A percentile compares a stretch with the other conserved stretches of the same genome.
Evolutionary conservation across 2,329 filamentous ascomycete species (phyloP).

Genomic region (Bimuria novae-zelandiae): DNA sequence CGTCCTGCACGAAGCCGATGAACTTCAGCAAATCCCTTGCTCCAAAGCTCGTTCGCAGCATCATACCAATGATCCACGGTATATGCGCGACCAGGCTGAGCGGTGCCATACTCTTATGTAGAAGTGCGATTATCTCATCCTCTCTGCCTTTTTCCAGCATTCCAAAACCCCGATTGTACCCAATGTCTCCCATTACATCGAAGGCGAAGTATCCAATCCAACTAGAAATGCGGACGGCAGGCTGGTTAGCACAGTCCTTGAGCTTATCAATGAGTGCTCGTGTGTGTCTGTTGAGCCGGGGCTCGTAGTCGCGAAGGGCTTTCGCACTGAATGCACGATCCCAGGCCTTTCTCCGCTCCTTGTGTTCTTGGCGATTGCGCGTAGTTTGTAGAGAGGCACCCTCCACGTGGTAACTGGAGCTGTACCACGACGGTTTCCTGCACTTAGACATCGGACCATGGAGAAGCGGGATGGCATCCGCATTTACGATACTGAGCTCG

Average conservation of each 20-base stretch:
- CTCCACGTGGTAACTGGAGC: constrained; percentile 18
- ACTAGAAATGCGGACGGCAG: constrained; percentile 32
- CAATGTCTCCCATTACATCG: constrained; percentile 56
- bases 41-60: constrained; percentile 21
- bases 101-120: constrained; percentile 31
- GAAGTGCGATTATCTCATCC: constrained; percentile 29
- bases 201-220: constrained; percentile 51
- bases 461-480: constrained; percentile 34
- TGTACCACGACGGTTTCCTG: constrained; percentile 37
- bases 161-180: constrained; percentile 48
- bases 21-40: constrained; percentile 29
- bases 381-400: constrained; percentile 33
- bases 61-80: constrained; percentile 26
- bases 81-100: constrained; percentile 29
- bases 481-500: constrained; percentile 36
- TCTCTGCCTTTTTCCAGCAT: constrained; percentile 41
- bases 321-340: constrained; percentile 41
- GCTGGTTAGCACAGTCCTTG: constrained; percentile 22
- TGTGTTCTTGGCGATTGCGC: constrained; percentile 37
- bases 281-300: constrained; percentile 38
- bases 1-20: constrained; percentile 29
- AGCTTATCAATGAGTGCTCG: constrained; percentile 30
- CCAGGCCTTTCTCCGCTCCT: constrained; percentile 37
- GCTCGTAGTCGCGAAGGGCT: constrained; percentile 43
- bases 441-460: constrained; percentile 38